Conservation (phyloP, 2,329 filamentous ascomycete genomes). For the Aureobasidium sp. region DNA sequence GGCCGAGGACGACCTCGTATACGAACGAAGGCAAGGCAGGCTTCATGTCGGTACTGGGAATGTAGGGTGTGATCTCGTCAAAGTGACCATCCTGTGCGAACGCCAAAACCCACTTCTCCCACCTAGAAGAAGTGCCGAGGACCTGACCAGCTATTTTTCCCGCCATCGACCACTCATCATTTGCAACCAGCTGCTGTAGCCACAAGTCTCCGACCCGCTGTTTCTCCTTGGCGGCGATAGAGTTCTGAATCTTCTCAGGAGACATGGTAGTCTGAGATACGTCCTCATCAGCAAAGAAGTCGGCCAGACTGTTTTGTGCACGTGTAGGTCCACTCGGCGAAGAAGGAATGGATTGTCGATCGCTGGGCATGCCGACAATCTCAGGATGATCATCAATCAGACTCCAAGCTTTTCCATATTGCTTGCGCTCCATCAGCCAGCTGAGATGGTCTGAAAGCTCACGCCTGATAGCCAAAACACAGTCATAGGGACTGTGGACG, state of each 20-base stretch:
- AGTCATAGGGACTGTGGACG: slow-evolving; percentile 94
- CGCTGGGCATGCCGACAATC: slow-evolving; percentile 39
- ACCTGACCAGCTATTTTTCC: slow-evolving; percentile 78
- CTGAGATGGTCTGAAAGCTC: slow-evolving; percentile 77
- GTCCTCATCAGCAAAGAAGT: slow-evolving; percentile 59
- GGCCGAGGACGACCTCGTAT: slow-evolving; percentile 81
- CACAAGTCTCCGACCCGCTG: slow-evolving; percentile 85
- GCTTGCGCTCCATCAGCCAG: slow-evolving; percentile 77
- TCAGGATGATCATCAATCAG: slow-evolving; percentile 85
- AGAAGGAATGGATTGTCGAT: slow-evolving; percentile 28
- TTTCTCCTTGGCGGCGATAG: slow-evolving; percentile 77
- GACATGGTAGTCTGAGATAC: slow-evolving; percentile 55
- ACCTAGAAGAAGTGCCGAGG: slow-evolving; percentile 67
- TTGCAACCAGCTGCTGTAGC: slow-evolving; percentile 76
- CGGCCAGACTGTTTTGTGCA: slow-evolving; percentile 40
- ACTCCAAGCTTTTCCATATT: slow-evolving; percentile 82
- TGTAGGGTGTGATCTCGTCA: slow-evolving; percentile 79
- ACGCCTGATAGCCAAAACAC: slow-evolving; percentile 81
- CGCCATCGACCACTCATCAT: slow-evolving; percentile 67
- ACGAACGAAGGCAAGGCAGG: slow-evolving; percentile 74
- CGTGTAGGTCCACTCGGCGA: slow-evolving; percentile 41
- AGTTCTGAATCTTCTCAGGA: slow-evolving; percentile 51
- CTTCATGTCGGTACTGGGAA: slow-evolving; percentile 69
- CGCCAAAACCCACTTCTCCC: slow-evolving; percentile 94
- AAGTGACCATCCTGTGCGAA: slow-evolving; percentile 83